Base-by-base conservation (phyloP, 2,329 filamentous ascomycete genomes). In the Monosporascus sp. region DNA sequence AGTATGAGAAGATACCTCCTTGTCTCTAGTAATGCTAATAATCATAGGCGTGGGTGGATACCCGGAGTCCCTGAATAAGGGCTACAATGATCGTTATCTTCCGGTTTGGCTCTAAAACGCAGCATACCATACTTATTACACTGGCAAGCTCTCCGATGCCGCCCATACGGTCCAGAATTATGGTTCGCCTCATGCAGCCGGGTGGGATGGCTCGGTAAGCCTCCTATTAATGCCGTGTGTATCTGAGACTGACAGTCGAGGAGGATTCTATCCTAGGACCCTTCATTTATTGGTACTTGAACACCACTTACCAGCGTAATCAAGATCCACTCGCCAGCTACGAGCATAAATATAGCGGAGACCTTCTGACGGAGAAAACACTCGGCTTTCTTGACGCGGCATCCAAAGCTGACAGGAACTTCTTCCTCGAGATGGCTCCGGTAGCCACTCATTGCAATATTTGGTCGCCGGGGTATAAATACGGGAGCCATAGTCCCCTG, bases 51-150 rank as follows among this genome's bases (percentile, higher is more conserved):
- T 65, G 71, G 77, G 80, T 20, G 80, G 81, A 4, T 90, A 84
- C 59, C 80, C 82, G 1, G 88, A 88, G 60, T 86, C 89, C 52
- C 70, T 89, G 15, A 71, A 72, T 3, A 75, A 86, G 50, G 85
- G 86, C 0, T 75, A 82, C 54, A 88, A 89, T 53, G 77, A 84
- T 1, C 78, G 85, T 37, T 89, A 86, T 55, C 74, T 90, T 0
- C 86, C 86, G 0, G 65, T 89, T 0, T 90, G 86, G 85, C 68
- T 90, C n/a, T 83, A 88, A 58, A 66, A 79, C 4, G 81, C 79
- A 0, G 85, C 85, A 0, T 89, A 89, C 63, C 80, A 82, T 57
- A 89, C 86, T 0, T 89, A 87, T 90, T 90, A 89, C 60, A 82
- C 81, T 0, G 87, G 84, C n/a, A 90, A 90, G 63, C 72, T 89